phyloP scores from a whole-genome alignment of 306 rosid genomes.

The Lathyrus oleraceus region DNA sequence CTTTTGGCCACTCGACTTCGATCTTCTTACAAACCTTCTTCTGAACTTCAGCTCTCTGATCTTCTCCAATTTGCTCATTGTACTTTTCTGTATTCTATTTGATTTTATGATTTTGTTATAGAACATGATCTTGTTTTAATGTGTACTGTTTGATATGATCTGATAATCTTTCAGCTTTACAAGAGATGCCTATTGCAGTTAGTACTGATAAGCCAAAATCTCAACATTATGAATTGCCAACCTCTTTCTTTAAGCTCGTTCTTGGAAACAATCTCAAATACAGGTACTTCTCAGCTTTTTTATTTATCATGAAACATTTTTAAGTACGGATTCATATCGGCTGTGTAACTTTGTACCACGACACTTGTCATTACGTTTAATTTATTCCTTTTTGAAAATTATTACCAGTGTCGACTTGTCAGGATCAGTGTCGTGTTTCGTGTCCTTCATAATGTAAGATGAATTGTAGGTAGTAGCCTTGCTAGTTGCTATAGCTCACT shows the following conservation, averaged over 20 bases:
- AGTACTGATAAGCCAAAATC: conserved; percentile 68
- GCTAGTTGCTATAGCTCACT: background rate
- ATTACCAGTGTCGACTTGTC: too few relatives aligned
- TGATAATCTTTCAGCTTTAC: conserved; percentile 58
- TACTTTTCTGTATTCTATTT: background rate
- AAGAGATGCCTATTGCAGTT: conserved; percentile 86
- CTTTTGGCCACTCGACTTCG: conserved; percentile 77
- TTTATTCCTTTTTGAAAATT: too few relatives aligned
- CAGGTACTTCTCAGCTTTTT: conserved; percentile 48
- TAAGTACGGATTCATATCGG: background rate
- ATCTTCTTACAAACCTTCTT: conserved; percentile 61
- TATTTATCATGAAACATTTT: background rate
- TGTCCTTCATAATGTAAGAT: too few relatives aligned
- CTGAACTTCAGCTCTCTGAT: conserved; percentile 65
- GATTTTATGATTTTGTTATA: background rate
- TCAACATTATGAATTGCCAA: conserved; percentile 87
- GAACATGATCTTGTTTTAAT: background rate
- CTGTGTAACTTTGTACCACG: background rate
- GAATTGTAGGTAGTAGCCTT: background rate
- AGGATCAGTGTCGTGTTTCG: too few relatives aligned
- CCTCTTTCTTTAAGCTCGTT: conserved; percentile 86
- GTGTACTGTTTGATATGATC: background rate
- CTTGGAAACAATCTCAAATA: conserved; percentile 82
- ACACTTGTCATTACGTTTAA: too few relatives aligned
- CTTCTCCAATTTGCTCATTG: conserved; percentile 65